phyloP scores from a whole-genome alignment of 2,329 filamentous ascomycete species.

The Capronia epimyces region DNA sequence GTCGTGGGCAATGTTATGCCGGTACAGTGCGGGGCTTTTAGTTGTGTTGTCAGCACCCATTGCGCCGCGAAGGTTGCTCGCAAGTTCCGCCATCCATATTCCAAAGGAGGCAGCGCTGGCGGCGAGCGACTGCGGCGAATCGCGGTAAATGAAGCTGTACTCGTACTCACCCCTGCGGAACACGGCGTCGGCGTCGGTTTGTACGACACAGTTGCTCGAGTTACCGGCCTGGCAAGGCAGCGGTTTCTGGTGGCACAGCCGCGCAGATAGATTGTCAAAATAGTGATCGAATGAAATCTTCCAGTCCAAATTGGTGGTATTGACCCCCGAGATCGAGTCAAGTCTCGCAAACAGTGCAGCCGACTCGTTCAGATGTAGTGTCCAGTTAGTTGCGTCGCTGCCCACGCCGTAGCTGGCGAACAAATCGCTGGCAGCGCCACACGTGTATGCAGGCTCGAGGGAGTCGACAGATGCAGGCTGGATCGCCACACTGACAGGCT shows the following conservation, averaged over 20 bases:
- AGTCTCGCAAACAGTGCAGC: slow-evolving; percentile 53
- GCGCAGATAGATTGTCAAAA: slow-evolving; percentile 74
- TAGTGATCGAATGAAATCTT: slow-evolving; percentile 69
- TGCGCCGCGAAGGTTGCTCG: slow-evolving; percentile 56
- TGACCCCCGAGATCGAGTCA: slow-evolving; percentile 64
- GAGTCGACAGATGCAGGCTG: slow-evolving; percentile 57
- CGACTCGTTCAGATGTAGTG: slow-evolving; percentile 54
- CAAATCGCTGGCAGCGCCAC: slow-evolving; percentile 47
- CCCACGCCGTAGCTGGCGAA: slow-evolving; percentile 45
- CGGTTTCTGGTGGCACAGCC: slow-evolving; percentile 68
- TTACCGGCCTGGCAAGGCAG: slow-evolving; percentile 59
- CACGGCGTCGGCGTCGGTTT: slow-evolving; percentile 59
- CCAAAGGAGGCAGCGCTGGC: slow-evolving; percentile 61
- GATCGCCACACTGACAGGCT: slow-evolving; percentile 39
- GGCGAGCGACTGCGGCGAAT: slow-evolving; percentile 55
- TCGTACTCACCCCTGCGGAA: slow-evolving; percentile 76
- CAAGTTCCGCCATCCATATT: slow-evolving; percentile 69
- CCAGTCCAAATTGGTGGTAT: slow-evolving; percentile 50
- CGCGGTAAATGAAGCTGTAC: slow-evolving; percentile 72
- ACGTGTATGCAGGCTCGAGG: slow-evolving; percentile 68
- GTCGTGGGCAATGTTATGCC: slow-evolving; percentile 77
- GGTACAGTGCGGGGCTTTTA: slow-evolving; percentile 46
- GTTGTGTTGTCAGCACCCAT: slow-evolving; percentile 38
- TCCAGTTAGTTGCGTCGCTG: slow-evolving; percentile 52
- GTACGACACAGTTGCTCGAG: slow-evolving; percentile 57